Base-by-base conservation (phyloP, 208 protist species). In the Phytomonas francai region DNA sequence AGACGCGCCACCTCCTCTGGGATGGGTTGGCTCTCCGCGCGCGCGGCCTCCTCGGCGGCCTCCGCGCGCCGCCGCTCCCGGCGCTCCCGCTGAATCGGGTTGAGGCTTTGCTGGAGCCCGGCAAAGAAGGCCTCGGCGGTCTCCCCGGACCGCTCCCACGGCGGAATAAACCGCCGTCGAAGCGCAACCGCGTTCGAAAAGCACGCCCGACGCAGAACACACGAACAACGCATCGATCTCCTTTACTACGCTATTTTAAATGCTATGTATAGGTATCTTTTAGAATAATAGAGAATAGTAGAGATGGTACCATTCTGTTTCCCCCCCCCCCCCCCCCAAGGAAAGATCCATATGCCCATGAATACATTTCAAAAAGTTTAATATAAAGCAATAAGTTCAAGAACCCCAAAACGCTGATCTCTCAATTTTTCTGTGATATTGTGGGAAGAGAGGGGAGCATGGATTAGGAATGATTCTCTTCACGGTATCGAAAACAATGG, bases 111-210 rank as follows among this genome's bases (percentile, higher is more conserved):
- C 70, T 88, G 68, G 12, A 96, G 60, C 16, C 88, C 87, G 19
- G 70, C 73, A 59, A 94, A 94, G 68, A 93, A 93, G 29, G 87
- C 86, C 12, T 92, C 88, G 7, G 83, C 84, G 25, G 84, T 79
- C 73, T 92, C 92, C 7, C 88, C 88, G 33, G 91, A 85, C 22
- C 69, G 71, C 66, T 93, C 91, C 88, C 91, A 96, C 29, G 91
- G 91, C 19, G 91, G 87, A 9, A 93, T 70, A 72, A 96, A 96
- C 32, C 91, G 90, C 31, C 83, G 79, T 0, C 28, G 51, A 12
- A 34, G 28, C 22, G 25, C 33, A 14, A 25, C 9, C 8, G 67
- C 42, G 32, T 49, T 45, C 34, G 39, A 49, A 49, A 74, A 39
- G 28, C 36, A 31, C 22, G 31, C 42, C 9, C 7, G 19, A 8